Evolutionary conservation across 2,329 filamentous ascomycete genomes (phyloP).

Genomic region (Cryphonectria nitschkei): DNA sequence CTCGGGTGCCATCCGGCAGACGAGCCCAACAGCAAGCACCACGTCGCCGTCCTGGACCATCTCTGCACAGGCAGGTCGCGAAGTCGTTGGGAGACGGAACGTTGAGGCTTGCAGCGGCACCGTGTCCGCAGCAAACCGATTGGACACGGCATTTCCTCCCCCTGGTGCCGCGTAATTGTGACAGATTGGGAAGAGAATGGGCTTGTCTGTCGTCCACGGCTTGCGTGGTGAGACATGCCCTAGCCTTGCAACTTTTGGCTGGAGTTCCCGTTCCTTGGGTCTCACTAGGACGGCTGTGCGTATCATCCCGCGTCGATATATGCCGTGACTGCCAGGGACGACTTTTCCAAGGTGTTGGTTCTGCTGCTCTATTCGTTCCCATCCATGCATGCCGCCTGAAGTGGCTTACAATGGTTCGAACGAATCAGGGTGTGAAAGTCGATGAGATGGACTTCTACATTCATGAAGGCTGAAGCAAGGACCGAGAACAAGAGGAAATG

Average conservation of each 20-base stretch:
- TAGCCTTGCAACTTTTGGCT: not conserved
- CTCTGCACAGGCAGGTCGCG: not conserved
- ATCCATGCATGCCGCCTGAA: not conserved
- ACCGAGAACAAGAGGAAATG: not conserved
- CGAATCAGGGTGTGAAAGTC: not conserved
- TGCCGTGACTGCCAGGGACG: not conserved
- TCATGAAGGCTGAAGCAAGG: not conserved
- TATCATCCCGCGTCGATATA: conserved; percentile 12
- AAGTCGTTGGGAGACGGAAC: not conserved
- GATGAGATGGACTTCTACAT: not conserved
- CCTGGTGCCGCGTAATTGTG: conserved; percentile 13
- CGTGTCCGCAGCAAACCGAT: conserved; percentile 10
- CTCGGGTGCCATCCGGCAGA: conserved; percentile 1
- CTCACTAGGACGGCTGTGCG: not conserved
- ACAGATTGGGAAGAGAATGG: conserved; percentile 9
- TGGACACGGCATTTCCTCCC: conserved; percentile 7
- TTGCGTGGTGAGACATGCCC: conserved; percentile 6
- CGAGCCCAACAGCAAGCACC: not conserved
- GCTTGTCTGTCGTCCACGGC: not conserved
- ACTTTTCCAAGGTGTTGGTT: not conserved
- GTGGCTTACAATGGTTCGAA: not conserved
- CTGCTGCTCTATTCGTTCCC: not conserved
- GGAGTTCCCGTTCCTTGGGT: not conserved
- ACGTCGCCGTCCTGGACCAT: conserved; percentile 5
- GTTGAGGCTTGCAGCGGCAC: conserved; percentile 8